Conservation (phyloP, 164 flowering plant genomes). For the Vitis vinifera region DNA sequence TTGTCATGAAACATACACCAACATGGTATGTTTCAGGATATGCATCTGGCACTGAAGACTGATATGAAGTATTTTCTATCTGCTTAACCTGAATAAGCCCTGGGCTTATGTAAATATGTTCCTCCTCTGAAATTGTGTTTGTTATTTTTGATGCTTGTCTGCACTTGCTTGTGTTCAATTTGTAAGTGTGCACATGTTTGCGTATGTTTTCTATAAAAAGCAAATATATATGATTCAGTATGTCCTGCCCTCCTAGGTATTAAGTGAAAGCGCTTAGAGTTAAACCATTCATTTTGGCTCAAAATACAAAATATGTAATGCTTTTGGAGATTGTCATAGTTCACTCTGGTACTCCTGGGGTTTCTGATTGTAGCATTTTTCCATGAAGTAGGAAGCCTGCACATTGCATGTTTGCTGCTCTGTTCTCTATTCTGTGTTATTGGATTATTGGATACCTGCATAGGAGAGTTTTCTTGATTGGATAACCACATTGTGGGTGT, state of each 20-base stretch:
- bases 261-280: too few species aligned
- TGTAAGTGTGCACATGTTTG: too few species aligned
- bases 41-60: neutral
- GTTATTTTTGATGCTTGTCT: too few species aligned
- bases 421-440: neutral
- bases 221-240: too few species aligned
- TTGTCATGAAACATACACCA: neutral
- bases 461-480: neutral
- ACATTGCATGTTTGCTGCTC: neutral
- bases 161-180: too few species aligned
- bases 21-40: neutral
- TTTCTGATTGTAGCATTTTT: neutral
- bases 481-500: neutral
- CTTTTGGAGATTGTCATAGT: neutral
- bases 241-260: too few species aligned
- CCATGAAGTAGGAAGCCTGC: neutral
- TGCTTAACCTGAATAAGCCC: neutral
- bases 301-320: too few species aligned
- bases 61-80: neutral
- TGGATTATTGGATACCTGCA: neutral
- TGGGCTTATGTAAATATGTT: too few species aligned
- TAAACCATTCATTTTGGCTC: too few species aligned
- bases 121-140: too few species aligned
- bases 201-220: too few species aligned
- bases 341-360: neutral